Conservation (phyloP, 2,329 filamentous ascomycete genomes). For the Penicillium sp. region DNA sequence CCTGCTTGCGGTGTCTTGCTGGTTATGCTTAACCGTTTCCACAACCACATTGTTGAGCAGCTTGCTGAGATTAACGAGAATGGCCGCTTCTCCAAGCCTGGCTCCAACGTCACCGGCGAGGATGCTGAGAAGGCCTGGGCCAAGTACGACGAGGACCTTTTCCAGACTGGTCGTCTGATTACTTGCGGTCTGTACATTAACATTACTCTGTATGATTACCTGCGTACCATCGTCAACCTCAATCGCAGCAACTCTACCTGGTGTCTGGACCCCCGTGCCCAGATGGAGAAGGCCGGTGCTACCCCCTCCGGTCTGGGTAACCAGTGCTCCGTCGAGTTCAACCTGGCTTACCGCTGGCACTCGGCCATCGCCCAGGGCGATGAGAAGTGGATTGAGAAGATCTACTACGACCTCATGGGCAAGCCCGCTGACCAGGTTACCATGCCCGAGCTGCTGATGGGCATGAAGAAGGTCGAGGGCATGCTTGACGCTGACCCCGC, state of each 20-base stretch:
- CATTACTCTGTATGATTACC: conserved; percentile 75
- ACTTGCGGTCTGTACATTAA: conserved; percentile 76
- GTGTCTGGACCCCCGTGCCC: conserved; percentile 75
- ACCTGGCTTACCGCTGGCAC: conserved; percentile 85
- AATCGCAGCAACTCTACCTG: conserved; percentile 73
- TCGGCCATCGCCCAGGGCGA: conserved; percentile 74
- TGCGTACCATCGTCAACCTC: conserved; percentile 73
- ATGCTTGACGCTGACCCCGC: conserved; percentile 65
- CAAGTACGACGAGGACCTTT: conserved; percentile 74
- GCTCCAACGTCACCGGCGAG: conserved; percentile 51
- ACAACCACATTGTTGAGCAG: conserved; percentile 81
- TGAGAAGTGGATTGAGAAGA: conserved; percentile 74
- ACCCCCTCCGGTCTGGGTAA: conserved; percentile 75
- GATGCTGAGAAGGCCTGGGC: conserved; percentile 55
- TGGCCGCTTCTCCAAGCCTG: conserved; percentile 70
- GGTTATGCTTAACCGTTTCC: conserved; percentile 74
- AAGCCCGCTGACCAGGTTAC: conserved; percentile 59
- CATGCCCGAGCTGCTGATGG: conserved; percentile 61
- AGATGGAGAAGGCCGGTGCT: conserved; percentile 61
- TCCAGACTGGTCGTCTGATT: conserved; percentile 73
- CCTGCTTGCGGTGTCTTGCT: conserved; percentile 70
- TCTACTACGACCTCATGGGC: conserved; percentile 64
- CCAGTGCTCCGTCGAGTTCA: conserved; percentile 84
- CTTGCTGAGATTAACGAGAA: conserved; percentile 84
- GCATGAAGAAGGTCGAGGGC: conserved; percentile 63